These are phyloP conservation scores for Suillus ampliporus DNA, from an alignment of 768 basidiomycete species.

Conservation along the genomic window DNA sequence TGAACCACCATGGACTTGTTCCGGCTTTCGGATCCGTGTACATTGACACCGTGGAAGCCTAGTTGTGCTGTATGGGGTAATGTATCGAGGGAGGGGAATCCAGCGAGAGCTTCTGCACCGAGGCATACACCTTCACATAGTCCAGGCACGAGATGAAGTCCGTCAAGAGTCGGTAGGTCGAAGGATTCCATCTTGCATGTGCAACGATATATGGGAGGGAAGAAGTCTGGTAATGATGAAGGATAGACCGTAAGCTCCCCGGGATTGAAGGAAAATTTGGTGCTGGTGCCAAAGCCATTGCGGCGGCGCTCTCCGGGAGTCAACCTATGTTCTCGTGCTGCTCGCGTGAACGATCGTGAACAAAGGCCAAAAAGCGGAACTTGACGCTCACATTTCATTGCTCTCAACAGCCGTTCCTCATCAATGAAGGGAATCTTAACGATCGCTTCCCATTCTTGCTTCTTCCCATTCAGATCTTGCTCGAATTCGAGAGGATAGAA, in stretches of 20 bases:
- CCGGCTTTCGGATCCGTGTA: constrained; percentile 87
- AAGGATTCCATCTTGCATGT: constrained; percentile 82
- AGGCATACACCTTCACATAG: constrained; percentile 88
- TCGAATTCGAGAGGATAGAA: constrained; percentile 95
- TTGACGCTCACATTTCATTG: constrained; percentile 74
- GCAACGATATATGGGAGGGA: constrained; percentile 85
- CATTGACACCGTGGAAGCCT: constrained; percentile 89
- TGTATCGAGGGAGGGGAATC: constrained; percentile 95
- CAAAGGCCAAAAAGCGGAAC: not conserved
- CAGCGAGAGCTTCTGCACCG: constrained; percentile 86
- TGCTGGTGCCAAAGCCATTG: constrained; percentile 82
- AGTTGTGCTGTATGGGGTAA: constrained; percentile 78
- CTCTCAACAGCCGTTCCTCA: constrained; percentile 71
- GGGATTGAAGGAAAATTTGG: constrained; percentile 74
- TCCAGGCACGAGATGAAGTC: constrained; percentile 84
- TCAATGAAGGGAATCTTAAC: constrained; percentile 99
- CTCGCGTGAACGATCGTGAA: not conserved
- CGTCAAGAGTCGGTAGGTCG: constrained; percentile 85
- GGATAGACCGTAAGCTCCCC: constrained; percentile 74
- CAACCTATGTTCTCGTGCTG: constrained; percentile 81
- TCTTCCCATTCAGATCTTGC: constrained; percentile 96
- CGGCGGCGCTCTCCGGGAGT: constrained; percentile 75
- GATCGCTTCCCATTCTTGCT: constrained; percentile 97
- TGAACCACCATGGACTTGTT: constrained; percentile 95
- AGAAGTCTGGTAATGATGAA: constrained; percentile 93